Base-by-base conservation (phyloP, 2,329 filamentous ascomycete species). In the Colletotrichum sp. region DNA sequence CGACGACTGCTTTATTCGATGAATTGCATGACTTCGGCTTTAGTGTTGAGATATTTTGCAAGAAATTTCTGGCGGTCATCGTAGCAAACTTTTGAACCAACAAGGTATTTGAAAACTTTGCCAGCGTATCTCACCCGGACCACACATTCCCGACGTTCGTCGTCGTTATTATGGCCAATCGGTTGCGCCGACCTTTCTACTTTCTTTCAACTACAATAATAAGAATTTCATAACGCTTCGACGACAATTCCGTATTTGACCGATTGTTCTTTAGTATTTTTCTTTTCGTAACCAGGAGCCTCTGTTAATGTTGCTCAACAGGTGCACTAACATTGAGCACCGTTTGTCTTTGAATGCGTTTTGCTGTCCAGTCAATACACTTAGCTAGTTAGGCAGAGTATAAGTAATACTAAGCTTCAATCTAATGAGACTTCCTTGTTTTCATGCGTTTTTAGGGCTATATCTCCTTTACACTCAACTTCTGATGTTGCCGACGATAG, bases 381-480 rank as follows among this genome's bases (percentile, higher is more conserved):
- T 9, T 38, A 38, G 36, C 36, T 38, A 18, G 36, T 1, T 2
- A 43, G 16, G 2, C 36, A 43, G 36, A 18, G 38, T n/a, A 48
- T 10, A 12, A n/a, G 18, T 48, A 3, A 12, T 12, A n/a, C 18
- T 7, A 0, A n/a, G 9, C 2, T 1, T n/a, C 18, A n/a, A 0
- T 12, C 9, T 48, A 4, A 38, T 18, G 16, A 1, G 36, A 38
- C 36, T 38, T 0, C 4, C 36, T 38, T 18, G 2, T 18, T 38
- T 18, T 38, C 16, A 38, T 18, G 16, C 36, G 36, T 38, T 2
- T 38, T 38, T 2, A 18, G 0, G 0, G 36, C 36, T 38, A 3
- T 9, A 9, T 38, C 3, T 38, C 4, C 16, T 38, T 0, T 18
- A 38, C 14, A 38, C 36, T 38, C 16, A 0, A 38, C 36, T 16